Base-by-base conservation (phyloP, 129 eudicot species). In the Calendula officinalis region DNA sequence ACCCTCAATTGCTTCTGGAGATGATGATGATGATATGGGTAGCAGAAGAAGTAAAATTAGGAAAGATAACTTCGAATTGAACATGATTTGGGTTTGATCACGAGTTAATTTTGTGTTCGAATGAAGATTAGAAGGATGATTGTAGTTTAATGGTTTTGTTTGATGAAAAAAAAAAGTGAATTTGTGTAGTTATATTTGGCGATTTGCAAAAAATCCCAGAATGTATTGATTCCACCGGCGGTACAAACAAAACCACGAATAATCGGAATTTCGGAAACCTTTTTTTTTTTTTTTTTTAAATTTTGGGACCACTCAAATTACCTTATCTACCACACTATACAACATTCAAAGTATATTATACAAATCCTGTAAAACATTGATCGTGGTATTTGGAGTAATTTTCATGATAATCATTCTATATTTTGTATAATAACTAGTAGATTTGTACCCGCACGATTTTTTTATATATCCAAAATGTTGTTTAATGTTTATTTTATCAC, bases 1-100 rank as follows among this genome's bases (percentile, higher is more conserved):
- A 64, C 74, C 68, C 51, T 78, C 72, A 33, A 91, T 76, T 60
- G 80, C 78, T 57, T 81, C 84, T 38, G 75, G 60, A 8, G 67
- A 34, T 45, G 82, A 71, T 51, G 70, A 82, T 71, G 83, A 67
- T 38, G 84, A 80, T 43, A 71, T 50, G 7, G 78, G 69, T 33
- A 73, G 65, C 54, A 67, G 65, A 60, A 83, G 67, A 41, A 81
- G 68, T 62, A 70, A 40, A 65, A 70, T 44, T 51, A 73, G 16
- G 34, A 61, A 37, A 8, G 63, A 4, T 0, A 74, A 70, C 49
- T 68, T 66, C 4, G 48, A 61, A 45, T 62, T 48, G 78, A 72
- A 35, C 83, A 81, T 81, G 55, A 56, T 68, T 72, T 37, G 71
- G 46, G 38, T 56, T 5, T 41, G 40, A 79, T 57, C 48, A 13